Percentiles rank a stretch among this genome's conserved stretches.
phyloP scores from a whole-genome alignment of 164 flowering plant genomes.

The Nymphaea thermarum region DNA sequence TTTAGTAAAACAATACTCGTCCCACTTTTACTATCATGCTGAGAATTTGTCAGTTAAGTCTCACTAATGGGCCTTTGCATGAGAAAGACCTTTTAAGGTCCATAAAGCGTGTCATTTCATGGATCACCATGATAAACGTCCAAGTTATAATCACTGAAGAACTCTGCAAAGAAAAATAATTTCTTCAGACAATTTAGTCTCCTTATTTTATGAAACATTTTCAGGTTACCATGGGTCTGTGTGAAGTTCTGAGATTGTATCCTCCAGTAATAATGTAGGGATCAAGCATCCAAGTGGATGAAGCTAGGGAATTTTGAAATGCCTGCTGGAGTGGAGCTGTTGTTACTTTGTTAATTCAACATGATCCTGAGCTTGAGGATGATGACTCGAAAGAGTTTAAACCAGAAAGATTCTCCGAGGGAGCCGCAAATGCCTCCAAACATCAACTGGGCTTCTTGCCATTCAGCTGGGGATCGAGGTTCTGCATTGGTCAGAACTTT shows the following conservation, averaged over 20 bases:
- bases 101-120: no score
- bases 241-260: constrained; percentile 19
- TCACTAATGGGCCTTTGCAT: no score
- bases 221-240: constrained; percentile 15
- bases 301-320: constrained; percentile 9
- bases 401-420: constrained; percentile 13
- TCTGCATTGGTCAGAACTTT: constrained; percentile 10
- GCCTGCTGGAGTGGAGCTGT: constrained; percentile 10
- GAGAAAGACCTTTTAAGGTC: no score
- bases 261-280: constrained; percentile 2
- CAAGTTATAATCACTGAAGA: no score
- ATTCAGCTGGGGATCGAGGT: constrained; percentile 16
- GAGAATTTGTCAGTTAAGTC: no score
- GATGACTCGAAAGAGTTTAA: constrained; percentile 15
- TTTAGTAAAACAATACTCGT: no score
- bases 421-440: constrained; percentile 14
- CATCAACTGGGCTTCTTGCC: constrained; percentile 7
- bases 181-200: no score
- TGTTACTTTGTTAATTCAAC: constrained; percentile 8
- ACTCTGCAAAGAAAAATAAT: no score
- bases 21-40: no score
- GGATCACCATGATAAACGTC: no score
- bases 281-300: not conserved
- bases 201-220: no score
- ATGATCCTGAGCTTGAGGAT: constrained; percentile 11